These are phyloP conservation scores for Triangularia setosa DNA, from an alignment of 2,329 filamentous ascomycete genomes.

Conservation along the genomic window DNA sequence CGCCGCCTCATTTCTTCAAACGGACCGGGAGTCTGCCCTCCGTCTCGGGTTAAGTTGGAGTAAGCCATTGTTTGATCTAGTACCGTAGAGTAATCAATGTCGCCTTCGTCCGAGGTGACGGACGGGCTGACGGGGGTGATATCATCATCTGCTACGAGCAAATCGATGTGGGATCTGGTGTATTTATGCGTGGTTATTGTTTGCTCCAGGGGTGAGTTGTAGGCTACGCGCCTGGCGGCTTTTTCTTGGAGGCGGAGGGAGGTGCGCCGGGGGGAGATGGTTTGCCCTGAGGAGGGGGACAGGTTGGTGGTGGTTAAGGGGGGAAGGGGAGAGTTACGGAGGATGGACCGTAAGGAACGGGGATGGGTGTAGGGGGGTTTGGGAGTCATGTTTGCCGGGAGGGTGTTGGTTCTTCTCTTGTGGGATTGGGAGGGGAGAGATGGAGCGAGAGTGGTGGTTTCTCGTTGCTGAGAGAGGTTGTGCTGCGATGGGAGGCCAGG, in stretches of 20 bases:
- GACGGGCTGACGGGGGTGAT: conserved; percentile 46
- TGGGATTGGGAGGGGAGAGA: conserved; percentile 38
- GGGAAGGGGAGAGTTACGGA: conserved; percentile 62
- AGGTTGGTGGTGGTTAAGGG: conserved; percentile 43
- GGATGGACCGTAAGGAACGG: conserved; percentile 57
- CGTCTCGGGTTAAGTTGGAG: conserved; percentile 54
- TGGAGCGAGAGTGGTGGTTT: conserved; percentile 26
- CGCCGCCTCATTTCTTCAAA: conserved; percentile 60
- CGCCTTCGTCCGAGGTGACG: conserved; percentile 32
- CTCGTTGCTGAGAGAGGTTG: conserved; percentile 6
- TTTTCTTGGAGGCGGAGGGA: conserved; percentile 53
- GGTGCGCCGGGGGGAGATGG: conserved; percentile 50
- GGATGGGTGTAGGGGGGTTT: conserved; percentile 56
- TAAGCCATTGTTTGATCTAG: conserved; percentile 51
- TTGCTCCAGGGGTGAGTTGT: conserved; percentile 59
- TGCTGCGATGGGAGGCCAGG: conserved; percentile 1
- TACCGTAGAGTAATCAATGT: conserved; percentile 29
- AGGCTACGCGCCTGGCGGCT: conserved; percentile 54
- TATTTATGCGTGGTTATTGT: conserved; percentile 62
- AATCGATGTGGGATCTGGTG: conserved; percentile 59
- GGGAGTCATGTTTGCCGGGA: conserved; percentile 26
- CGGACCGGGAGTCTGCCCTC: conserved; percentile 59
- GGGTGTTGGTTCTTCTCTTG: conserved; percentile 35
- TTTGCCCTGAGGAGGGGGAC: conserved; percentile 32
- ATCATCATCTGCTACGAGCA: conserved; percentile 50